Percentiles rank a stretch among this genome's conserved stretches.
phyloP scores from a whole-genome alignment of 768 basidiomycete species.

The Crassisporium funariophilum region DNA sequence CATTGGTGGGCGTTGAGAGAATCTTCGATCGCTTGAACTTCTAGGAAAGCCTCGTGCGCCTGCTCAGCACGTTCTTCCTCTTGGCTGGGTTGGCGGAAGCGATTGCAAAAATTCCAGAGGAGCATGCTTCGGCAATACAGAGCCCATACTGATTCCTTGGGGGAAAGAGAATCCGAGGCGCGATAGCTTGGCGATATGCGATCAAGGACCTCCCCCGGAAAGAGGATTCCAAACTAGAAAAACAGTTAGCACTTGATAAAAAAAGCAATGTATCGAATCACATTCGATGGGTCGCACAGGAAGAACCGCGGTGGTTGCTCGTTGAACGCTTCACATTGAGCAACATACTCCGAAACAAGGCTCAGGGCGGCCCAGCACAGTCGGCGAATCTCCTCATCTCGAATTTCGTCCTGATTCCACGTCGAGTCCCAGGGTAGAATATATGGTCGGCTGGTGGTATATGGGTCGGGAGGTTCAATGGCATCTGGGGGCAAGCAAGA shows the following conservation, averaged over 20 bases:
- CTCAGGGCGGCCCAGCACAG: conserved; percentile 77
- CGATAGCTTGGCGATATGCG: conserved; percentile 43
- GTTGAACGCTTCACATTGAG: conserved; percentile 68
- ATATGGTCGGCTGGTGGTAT: conserved; percentile 45
- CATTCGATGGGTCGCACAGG: conserved; percentile 67
- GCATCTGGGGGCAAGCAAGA: conserved; percentile 28
- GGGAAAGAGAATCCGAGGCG: conserved; percentile 47
- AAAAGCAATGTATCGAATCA: conserved; percentile 31
- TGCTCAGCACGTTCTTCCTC: conserved; percentile 60
- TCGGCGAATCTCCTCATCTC: conserved; percentile 72
- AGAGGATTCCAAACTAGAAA: conserved; percentile 68
- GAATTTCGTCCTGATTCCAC: conserved; percentile 58
- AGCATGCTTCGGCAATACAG: conserved; percentile 83
- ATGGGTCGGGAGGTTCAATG: conserved; percentile 34
- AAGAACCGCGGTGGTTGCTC: conserved; percentile 57
- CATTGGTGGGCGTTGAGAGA: conserved; percentile 69
- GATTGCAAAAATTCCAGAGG: conserved; percentile 72
- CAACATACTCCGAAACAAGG: conserved; percentile 67
- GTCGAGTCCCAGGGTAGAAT: conserved; percentile 61
- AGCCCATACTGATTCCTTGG: conserved; percentile 82
- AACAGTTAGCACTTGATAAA: too few relatives aligned
- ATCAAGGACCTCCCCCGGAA: conserved; percentile 73
- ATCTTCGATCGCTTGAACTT: conserved; percentile 67
- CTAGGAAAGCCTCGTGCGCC: conserved; percentile 64
- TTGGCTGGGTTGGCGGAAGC: conserved; percentile 33